Conservation (phyloP, 257 asterid genomes). For the Coffea canephora region DNA sequence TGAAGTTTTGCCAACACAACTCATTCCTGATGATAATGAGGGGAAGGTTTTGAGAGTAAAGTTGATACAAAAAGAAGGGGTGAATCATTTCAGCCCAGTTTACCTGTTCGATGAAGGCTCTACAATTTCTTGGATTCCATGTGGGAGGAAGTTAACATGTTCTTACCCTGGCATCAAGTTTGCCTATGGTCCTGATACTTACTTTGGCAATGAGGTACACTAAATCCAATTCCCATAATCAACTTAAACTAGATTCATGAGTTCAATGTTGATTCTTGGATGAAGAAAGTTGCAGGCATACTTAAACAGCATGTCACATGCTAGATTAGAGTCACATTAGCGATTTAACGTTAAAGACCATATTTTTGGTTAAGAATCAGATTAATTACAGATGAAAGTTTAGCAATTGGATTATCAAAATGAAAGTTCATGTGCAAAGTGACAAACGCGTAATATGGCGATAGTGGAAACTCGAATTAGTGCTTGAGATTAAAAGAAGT, state of each 20-base stretch:
- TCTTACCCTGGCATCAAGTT: slow-evolving; percentile 98
- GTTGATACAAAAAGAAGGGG: slow-evolving; percentile 89
- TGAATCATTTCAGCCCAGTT: slow-evolving; percentile 71
- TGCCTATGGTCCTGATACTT: slow-evolving; percentile 79
- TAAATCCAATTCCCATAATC: neutral
- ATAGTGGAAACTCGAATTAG: neutral
- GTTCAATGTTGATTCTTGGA: no score
- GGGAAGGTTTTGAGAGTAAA: slow-evolving; percentile 92
- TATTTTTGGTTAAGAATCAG: no score
- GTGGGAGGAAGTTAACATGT: slow-evolving; percentile 95
- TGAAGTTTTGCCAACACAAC: slow-evolving; percentile 88
- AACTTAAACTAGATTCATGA: neutral
- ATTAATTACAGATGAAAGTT: neutral
- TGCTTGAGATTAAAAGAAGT: neutral
- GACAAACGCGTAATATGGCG: neutral
- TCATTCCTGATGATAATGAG: slow-evolving; percentile 89
- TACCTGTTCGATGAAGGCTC: slow-evolving; percentile 98
- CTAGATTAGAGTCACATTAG: no score
- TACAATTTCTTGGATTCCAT: slow-evolving; percentile 92
- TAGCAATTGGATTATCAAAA: neutral
- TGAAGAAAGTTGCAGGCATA: no score
- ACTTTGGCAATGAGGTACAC: slow-evolving; percentile 80
- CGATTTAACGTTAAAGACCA: neutral
- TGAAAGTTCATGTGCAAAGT: neutral
- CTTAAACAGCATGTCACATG: no score